These are phyloP conservation scores for Populus davidiana DNA, from an alignment of 345 rosid species.

Conservation along the genomic window DNA sequence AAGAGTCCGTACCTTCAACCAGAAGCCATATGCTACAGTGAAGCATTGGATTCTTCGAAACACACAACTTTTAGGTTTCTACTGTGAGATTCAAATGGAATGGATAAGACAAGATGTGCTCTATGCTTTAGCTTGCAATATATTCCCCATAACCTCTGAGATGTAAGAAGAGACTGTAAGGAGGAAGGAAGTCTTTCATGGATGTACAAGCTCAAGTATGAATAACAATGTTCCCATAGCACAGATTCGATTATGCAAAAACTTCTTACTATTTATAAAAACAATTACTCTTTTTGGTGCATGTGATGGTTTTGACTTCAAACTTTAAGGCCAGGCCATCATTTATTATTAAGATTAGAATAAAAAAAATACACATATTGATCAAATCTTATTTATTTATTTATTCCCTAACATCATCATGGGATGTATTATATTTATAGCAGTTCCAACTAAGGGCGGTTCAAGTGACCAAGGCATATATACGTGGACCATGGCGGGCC, in stretches of 20 bases:
- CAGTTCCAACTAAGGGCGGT: conserved; percentile 35
- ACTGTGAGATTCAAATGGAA: conserved; percentile 26
- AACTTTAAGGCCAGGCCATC: too few relatives aligned
- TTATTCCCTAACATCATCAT: neutral
- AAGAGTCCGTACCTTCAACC: conserved; percentile 12
- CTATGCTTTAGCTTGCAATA: conserved; percentile 32
- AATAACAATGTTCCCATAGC: too few relatives aligned
- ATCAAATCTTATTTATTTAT: too few relatives aligned
- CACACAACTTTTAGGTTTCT: conserved; percentile 14
- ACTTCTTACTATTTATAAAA: too few relatives aligned
- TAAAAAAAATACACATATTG: too few relatives aligned
- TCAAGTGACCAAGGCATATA: conserved; percentile 35
- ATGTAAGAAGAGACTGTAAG: neutral
- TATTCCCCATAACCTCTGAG: conserved; percentile 15
- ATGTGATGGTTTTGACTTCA: too few relatives aligned
- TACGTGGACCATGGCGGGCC: conserved; percentile 31
- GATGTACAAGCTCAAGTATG: too few relatives aligned
- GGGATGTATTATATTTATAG: neutral
- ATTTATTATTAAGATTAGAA: too few relatives aligned
- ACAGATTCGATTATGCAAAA: too few relatives aligned
- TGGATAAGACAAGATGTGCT: conserved; percentile 43
- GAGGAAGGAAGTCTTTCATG: too few relatives aligned
- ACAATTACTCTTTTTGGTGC: too few relatives aligned
- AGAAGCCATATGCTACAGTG: conserved; percentile 23
- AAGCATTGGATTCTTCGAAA: conserved; percentile 38